Conservation (phyloP, 306 rosid genomes). For the Quercus parvula region DNA sequence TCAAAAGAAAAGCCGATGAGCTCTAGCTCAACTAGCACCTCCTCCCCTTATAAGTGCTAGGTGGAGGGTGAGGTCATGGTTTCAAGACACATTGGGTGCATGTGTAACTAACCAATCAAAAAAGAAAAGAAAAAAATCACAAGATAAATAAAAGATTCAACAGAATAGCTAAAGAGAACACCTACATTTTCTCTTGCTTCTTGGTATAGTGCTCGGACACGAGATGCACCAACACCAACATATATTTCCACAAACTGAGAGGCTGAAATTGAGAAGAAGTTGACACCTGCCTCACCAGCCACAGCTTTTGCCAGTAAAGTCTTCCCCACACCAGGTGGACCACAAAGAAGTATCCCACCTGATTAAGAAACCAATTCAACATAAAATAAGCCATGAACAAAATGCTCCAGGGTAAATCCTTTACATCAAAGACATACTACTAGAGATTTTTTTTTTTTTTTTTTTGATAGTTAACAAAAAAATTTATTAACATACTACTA, state of each 20-base stretch:
- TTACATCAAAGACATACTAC: neutral
- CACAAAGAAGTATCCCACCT: conserved; percentile 99
- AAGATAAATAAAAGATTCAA: neutral
- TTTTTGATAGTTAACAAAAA: too few relatives aligned
- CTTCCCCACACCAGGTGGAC: conserved; percentile 99
- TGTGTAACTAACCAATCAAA: neutral
- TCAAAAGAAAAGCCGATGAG: neutral
- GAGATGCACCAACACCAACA: conserved; percentile 98
- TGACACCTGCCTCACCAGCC: conserved; percentile 99
- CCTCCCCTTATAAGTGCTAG: neutral
- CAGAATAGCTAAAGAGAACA: conserved; percentile 17
- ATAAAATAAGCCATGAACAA: conserved; percentile 26
- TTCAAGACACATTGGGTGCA: too few relatives aligned
- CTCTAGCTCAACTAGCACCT: too few relatives aligned
- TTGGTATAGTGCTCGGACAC: conserved; percentile 93
- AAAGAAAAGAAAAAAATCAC: neutral
- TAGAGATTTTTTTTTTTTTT: neutral
- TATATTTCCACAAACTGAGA: conserved; percentile 96
- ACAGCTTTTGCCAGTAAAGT: conserved; percentile 98
- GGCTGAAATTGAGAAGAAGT: conserved; percentile 98
- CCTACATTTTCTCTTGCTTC: conserved; percentile 89
- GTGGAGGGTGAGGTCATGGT: too few relatives aligned
- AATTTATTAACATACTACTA: neutral
- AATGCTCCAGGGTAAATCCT: conserved; percentile 7
- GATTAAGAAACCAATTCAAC: conserved; percentile 38